Evolutionary conservation across 2,329 filamentous ascomycete species (phyloP), one percentile per base, ranked within the genome.

Genomic region (Exophiala alcalophila): DNA sequence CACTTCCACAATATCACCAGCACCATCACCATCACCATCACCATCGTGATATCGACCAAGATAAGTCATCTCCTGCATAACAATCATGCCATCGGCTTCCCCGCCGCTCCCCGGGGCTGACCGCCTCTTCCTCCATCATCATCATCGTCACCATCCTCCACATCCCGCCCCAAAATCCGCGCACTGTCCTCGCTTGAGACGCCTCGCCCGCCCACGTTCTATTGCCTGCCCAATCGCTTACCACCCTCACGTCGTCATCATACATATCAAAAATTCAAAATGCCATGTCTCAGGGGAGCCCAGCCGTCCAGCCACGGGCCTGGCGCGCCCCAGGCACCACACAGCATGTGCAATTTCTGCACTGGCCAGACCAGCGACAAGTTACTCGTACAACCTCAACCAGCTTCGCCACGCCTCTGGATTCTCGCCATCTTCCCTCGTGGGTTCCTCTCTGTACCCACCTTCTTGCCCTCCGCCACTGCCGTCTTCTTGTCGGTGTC

Each of bases 341-440:
- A n/a, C n/a, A 45, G 37, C 43, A 50, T 47, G 43, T 47, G 43
- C 47, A 12, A 37, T 47, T 46, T 35, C 42, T 35, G 41, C 43
- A 44, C 28, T n/a, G 5, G 15, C 18, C 14, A 49, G 29, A 32
- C 31, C 23, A 21, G 30, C 27, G 10, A 28, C 31, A 31, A 27
- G 40, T 24, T 40, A 35, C 35, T 14, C 31, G 30, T 26, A 26
- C 26, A 39, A 25, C 35, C 27, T 38, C 23, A 32, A 28, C 20
- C 35, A 26, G 14, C 41, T 38, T 42, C 31, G 46, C 46, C 46
- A 49, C 46, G 24, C 16, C 30, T n/a, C 29, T 14, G 9, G 29
- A 19, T 20, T 26, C 19, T 35, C 35, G 37, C 32, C n/a, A 15
- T 26, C 23, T 33, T 40, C 20, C 21, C 16, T 15, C n/a, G n/a